phyloP scores from a whole-genome alignment of 331 rosid genomes.

The Prunus yedoensis region DNA sequence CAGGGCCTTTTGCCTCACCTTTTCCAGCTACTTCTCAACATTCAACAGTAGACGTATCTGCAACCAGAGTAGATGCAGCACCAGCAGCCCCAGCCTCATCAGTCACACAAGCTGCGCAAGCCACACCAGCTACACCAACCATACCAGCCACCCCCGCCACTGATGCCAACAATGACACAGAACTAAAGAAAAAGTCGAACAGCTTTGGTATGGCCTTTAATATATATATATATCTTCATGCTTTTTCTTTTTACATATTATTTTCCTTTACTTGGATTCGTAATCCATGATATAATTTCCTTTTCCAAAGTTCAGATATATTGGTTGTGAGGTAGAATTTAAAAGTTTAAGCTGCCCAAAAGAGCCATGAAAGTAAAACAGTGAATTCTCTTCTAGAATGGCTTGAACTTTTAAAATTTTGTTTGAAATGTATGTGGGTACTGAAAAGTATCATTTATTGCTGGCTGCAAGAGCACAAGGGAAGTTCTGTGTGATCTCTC shows the following conservation, averaged over 20 bases:
- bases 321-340: neutral
- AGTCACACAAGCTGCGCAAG: constrained; percentile 44
- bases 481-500: neutral
- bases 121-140: constrained; percentile 19
- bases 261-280: neutral
- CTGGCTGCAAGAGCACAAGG: neutral
- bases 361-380: neutral
- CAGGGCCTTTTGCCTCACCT: constrained; percentile 49
- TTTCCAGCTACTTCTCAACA: constrained; percentile 52
- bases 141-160: neutral
- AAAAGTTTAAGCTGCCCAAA: neutral
- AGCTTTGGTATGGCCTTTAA: constrained; percentile 42
- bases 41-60: constrained; percentile 70
- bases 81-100: constrained; percentile 25
- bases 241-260: neutral
- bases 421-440: neutral
- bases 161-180: constrained; percentile 41
- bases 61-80: constrained; percentile 57
- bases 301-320: neutral
- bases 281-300: neutral
- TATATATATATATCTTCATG: neutral
- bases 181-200: constrained; percentile 49
- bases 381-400: neutral
- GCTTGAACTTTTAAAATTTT: neutral
- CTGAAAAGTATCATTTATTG: neutral